Base-by-base conservation (phyloP, 2,329 filamentous ascomycete genomes). In the Phoma sp. region DNA sequence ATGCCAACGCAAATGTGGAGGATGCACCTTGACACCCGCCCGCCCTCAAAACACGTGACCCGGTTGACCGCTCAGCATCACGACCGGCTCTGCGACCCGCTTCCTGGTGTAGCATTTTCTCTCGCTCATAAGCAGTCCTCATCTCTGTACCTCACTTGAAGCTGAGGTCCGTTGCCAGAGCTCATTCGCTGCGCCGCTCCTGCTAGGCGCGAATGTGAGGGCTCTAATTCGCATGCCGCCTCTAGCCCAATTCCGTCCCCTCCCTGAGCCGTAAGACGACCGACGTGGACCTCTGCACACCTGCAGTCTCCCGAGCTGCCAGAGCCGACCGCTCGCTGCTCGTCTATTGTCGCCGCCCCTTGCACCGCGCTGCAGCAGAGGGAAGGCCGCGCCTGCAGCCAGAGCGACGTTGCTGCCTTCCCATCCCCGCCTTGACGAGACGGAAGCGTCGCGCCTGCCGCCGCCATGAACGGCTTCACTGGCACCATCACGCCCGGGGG, bases 391-490 rank as follows among this genome's bases (percentile, higher is more conserved):
- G 56, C 33, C 39, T 56, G 57, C 45, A 48, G 48, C 18, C 47
- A 37, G 23, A 46, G 30, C 47, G 29, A 50, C 54, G 37, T 45
- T 34, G 37, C 45, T 36, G 51, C 47, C 33, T 59, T 50, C 45
- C 43, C 52, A 48, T 55, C 52, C 46, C 45, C 45, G 30, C 48
- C 37, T 33, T 34, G 38, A 53, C 50, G 20, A 48, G 49, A 47
- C 49, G 33, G 25, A 55, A 32, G 39, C 30, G 55, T 48, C 52
- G 46, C 54, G 32, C 42, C 56, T 53, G 57, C 51, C 47, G 45
- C 42, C 46, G 42, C 55, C 32, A 83, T 83, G 80, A 82, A 82
- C 72, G 78, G 76, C 64, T 79, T 81, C 67, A 77, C 73, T 50
- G 80, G 79, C 51, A 79, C 75, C 51, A 70, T 77, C 20, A 81